Evolutionary conservation across 208 protist genomes (phyloP).

Genomic region (Acanthamoeba polyphaga): DNA sequence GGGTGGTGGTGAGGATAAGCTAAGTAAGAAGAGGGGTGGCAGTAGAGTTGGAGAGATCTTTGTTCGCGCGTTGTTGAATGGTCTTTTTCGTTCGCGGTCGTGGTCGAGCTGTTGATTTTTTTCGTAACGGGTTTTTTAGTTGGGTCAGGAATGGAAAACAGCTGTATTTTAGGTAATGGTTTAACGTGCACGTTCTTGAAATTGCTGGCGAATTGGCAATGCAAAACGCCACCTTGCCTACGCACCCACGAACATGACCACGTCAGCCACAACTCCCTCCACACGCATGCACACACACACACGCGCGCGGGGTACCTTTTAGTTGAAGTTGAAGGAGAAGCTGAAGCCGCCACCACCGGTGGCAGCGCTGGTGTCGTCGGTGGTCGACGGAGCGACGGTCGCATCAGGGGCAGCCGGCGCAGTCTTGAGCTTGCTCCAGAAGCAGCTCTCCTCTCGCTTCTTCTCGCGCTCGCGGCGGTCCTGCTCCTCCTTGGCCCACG

Average conservation of each 20-base stretch:
- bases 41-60: too few species aligned
- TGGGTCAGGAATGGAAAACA: too few species aligned
- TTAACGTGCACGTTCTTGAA: too few species aligned
- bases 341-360: background rate
- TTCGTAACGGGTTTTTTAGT: too few species aligned
- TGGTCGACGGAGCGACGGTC: background rate
- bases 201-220: too few species aligned
- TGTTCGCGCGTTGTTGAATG: too few species aligned
- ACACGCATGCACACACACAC: too few species aligned
- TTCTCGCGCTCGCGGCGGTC: conserved; percentile 19
- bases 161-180: too few species aligned
- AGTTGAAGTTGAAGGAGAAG: conserved; percentile 19
- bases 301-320: background rate
- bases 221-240: too few species aligned
- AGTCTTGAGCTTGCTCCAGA: conserved; percentile 47
- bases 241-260: background rate
- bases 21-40: too few species aligned
- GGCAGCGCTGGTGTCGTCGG: background rate
- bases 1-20: background rate
- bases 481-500: conserved; percentile 31
- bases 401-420: background rate
- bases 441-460: background rate
- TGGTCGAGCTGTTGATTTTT: too few species aligned
- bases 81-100: too few species aligned
- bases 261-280: background rate